Evolutionary conservation across 106 monocot species (phyloP), one percentile per base, ranked within the genome.

Genomic region (Dendrobium officinale): DNA sequence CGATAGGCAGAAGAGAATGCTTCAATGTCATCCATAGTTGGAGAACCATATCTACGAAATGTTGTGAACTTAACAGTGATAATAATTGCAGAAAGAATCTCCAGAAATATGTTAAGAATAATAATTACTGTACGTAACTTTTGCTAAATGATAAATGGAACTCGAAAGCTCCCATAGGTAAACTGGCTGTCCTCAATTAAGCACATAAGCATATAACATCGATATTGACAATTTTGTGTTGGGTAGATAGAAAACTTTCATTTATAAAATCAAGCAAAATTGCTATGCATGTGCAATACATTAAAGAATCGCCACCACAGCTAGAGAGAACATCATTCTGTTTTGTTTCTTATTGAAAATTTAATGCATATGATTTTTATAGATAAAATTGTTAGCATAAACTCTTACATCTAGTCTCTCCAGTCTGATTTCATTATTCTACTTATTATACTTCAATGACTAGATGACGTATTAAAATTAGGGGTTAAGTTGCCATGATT

Each of bases 1-100:
- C 31, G 78, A 74, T 73, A 83, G 41, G 78, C 83, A 79, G 83
- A 83, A 78, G 78, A 51, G 54, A 83, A 83, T 74, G 78, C 78
- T 43, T 83, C 73, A 6, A 83, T 83, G 59, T 83, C 83, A 44
- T 78, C 56, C 78, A 83, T 78, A 74, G 73, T 73, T 72, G 83
- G 83, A 56, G 83, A 83, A 40, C 83, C 83, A 83, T 83, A 79
- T 73, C 83, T 83, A 55, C 48, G 49, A 45, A 49, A 10, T 74
- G 4, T 6, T 37, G 42, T 44, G n/a, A 41, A 74, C 43, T 42
- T 42, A 74, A 29, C 9, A 70, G 70, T 70, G 33, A 22, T 6
- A 70, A 70, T 70, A 37, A 70, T 37, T 70, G 16, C 33, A 70
- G 13, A 29, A 5, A 33, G 9, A 37, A 3, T 2, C 44, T 29